A percentile compares a stretch with the other conserved stretches of the same genome.
phyloP scores from a whole-genome alignment of 2,329 filamentous ascomycete genomes.

The Fusarium nanum region DNA sequence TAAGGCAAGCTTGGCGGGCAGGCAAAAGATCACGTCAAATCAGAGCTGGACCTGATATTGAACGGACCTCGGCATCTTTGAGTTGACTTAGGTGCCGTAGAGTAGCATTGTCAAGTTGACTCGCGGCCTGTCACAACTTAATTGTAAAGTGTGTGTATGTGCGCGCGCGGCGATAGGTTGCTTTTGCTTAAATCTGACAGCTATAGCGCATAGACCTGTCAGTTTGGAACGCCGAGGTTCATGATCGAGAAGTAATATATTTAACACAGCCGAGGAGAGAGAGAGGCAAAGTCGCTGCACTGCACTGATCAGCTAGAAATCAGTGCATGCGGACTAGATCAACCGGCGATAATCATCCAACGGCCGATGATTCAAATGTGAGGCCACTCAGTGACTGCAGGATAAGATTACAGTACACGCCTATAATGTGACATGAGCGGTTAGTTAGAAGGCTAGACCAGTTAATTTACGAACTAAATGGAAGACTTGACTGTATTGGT shows the following conservation, averaged over 20 bases:
- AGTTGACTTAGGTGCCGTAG: background rate
- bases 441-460: background rate
- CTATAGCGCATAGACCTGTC: background rate
- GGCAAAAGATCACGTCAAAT: background rate
- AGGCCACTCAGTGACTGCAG: background rate
- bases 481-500: background rate
- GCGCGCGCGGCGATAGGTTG: background rate
- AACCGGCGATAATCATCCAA: background rate
- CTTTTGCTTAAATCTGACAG: background rate
- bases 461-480: background rate
- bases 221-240: conserved; percentile 9
- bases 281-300: background rate
- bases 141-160: conserved; percentile 3
- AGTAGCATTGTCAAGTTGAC: conserved; percentile 4
- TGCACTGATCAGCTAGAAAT: background rate
- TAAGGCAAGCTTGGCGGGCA: background rate
- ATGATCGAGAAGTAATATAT: conserved; percentile 7
- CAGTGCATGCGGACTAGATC: background rate
- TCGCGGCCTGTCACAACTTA: conserved; percentile 6
- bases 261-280: conserved; percentile 8
- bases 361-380: background rate
- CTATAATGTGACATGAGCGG: background rate
- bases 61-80: conserved; percentile 20
- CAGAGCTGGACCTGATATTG: background rate
- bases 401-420: background rate